These are phyloP conservation scores for Aspergillus chevalieri DNA, from an alignment of 2,329 filamentous ascomycete genomes.

Conservation along the genomic window DNA sequence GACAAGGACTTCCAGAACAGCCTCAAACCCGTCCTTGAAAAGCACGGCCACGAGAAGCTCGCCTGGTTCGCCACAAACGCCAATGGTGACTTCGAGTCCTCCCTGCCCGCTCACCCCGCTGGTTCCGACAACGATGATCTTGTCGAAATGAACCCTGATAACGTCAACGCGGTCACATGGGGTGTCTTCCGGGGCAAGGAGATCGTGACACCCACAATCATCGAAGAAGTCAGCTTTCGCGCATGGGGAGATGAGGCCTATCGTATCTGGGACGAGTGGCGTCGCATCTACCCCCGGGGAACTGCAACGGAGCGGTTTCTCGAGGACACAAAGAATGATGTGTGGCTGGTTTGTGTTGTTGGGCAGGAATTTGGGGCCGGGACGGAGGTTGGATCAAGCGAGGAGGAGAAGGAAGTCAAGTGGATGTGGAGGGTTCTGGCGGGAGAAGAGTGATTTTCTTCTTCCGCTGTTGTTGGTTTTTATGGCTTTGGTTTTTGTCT, in stretches of 20 bases:
- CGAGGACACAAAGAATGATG: constrained; percentile 59
- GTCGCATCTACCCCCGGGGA: constrained; percentile 72
- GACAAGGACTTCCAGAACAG: constrained; percentile 59
- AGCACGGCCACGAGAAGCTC: constrained; percentile 58
- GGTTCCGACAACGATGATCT: constrained; percentile 22
- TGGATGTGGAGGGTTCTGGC: constrained; percentile 36
- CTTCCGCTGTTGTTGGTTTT: constrained; percentile 5
- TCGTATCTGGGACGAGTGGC: constrained; percentile 92
- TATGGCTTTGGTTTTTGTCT: constrained; percentile 3
- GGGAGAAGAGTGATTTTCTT: constrained; percentile 15
- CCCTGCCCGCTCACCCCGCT: constrained; percentile 25
- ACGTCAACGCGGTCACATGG: constrained; percentile 94
- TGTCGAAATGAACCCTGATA: constrained; percentile 38
- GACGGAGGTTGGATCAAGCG: constrained; percentile 30
- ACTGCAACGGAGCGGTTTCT: constrained; percentile 67
- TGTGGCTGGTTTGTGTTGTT: constrained; percentile 75
- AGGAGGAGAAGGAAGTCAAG: constrained; percentile 34
- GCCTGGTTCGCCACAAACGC: constrained; percentile 85
- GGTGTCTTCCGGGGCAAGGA: constrained; percentile 93
- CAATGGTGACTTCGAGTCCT: constrained; percentile 70
- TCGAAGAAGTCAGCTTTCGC: constrained; percentile 87
- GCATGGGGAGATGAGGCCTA: constrained; percentile 96
- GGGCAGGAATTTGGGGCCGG: constrained; percentile 42
- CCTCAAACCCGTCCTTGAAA: constrained; percentile 58
- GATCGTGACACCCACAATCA: constrained; percentile 92